phyloP scores from a whole-genome alignment of 441 rosid genomes.

The Heliophila coronopifolia region DNA sequence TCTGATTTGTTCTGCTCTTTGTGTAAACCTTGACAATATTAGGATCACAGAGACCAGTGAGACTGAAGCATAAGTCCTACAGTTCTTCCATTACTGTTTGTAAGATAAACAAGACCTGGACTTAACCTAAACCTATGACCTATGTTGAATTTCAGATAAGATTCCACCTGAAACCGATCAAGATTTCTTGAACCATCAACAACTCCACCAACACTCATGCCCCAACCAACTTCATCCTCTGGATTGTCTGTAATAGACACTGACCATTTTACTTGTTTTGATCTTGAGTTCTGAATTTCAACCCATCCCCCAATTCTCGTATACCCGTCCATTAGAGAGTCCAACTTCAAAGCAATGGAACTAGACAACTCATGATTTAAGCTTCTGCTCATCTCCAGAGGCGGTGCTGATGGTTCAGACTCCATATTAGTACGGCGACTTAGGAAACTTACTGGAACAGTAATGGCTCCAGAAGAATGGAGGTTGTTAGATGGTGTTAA shows the following conservation, averaged over 20 bases:
- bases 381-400: conserved; percentile 20
- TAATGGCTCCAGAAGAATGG: conserved; percentile 39
- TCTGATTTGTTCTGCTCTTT: neutral
- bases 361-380: conserved; percentile 25
- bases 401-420: conserved; percentile 26
- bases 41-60: conserved; percentile 61
- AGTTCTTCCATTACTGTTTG: conserved; percentile 41
- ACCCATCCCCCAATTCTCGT: conserved; percentile 67
- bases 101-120: conserved; percentile 62
- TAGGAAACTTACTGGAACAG: conserved; percentile 43
- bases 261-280: conserved; percentile 52
- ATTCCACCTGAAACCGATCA: conserved; percentile 56
- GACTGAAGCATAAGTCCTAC: conserved; percentile 65
- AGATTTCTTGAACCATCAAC: conserved; percentile 34
- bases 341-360: conserved; percentile 57
- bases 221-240: conserved; percentile 71
- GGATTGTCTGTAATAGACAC: conserved; percentile 46
- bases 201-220: conserved; percentile 52
- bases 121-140: conserved; percentile 48
- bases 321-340: conserved; percentile 50
- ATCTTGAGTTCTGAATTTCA: conserved; percentile 47
- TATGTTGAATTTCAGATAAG: conserved; percentile 48
- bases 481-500: conserved; percentile 29
- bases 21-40: neutral
- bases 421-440: conserved; percentile 25